Base-by-base conservation (phyloP, 2,329 filamentous ascomycete genomes). In the Leptographium radiaticola region DNA sequence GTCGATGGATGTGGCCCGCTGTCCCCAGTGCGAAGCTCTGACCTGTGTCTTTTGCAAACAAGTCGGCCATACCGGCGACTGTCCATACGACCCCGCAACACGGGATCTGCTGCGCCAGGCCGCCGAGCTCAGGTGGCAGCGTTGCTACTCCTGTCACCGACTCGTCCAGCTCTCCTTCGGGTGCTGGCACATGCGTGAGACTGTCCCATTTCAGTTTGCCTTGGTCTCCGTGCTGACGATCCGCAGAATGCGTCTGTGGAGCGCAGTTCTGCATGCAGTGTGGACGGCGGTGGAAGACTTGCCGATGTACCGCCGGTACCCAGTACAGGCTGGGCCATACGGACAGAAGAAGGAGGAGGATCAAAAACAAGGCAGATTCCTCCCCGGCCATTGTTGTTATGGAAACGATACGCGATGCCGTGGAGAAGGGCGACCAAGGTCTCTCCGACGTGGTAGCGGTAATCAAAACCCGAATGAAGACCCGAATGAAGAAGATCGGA, bases 101-200 rank as follows among this genome's bases (percentile, higher is more conserved):
- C 64, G 74, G 49, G 59, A 69, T 39, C 53, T 77, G 1, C 58
- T 79, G 1, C 53, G 61, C 0, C 48, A 73, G 1, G 76, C 75
- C 0, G 54, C 58, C 0, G 55, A 66, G 4, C 63, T 75, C 5
- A 68, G 70, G 1, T 83, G 79, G 79, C 71, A 76, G 61, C 65
- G 71, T 2, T 83, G 79, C 55, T 62, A 60, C 5, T 54, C 57
- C 0, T 83, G 79, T 58, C 59, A 57, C 2, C 55, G 66, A 1
- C 38, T 82, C 13, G 68, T 83, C 0, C 76, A 80, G 62, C 63
- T 79, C 0, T 34, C 61, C 0, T n/a, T 39, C 0, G 79, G 79
- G 1, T 82, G 79, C 56, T 68, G 75, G 51, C 79, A 82, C 51
- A 81, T 82, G 4, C 76, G 78, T 81, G 58, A 61, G 74, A 72